Base-by-base conservation (phyloP, 768 basidiomycete genomes). In the Tylopilus sp. region DNA sequence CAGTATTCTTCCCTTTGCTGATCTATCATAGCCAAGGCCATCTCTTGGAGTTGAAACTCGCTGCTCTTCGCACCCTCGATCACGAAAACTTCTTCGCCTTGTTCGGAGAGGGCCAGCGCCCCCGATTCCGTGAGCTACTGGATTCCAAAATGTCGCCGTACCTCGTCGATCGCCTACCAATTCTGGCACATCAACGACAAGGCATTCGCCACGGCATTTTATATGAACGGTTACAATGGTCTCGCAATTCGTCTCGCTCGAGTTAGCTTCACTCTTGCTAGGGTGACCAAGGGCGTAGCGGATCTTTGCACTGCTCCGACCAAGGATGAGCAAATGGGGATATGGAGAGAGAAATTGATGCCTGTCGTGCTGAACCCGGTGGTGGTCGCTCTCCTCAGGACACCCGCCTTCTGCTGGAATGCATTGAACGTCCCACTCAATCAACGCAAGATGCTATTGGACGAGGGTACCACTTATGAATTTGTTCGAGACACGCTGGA, bases 41-140 rank as follows among this genome's bases (percentile, higher is more conserved):
- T 64, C 76, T 91, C 11, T 72, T 90, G 25, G 88, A 91, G 68
- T 76, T 91, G 31, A 91, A 90, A 68, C 78, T 90, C 2, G 88
- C 88, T 3, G 78, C 81, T 0, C 73, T 85, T 48, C 73, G 79
- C 51, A 68, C 63, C 28, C 72, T 90, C 7, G 67, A 71, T 0
- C 83, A 83, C 62, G 71, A 77, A 1, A 82, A 86, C 50, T 85
- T 84, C 63, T 91, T 76, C 52, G 66, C 76, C 21, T 62, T 90
- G 55, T 91, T 89, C 56, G 88, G 88, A 15, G 65, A 79, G 31
- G 88, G 88, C 10, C 69, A 69, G 33, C 82, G 85, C 61, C 60
- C 75, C 6, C 63, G 73, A 28, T 91, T 91, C 70, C 79, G 80
- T 46, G 57, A 67, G 0, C 70, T 88, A 4, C 73, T 90, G 43